phyloP scores from a whole-genome alignment of 257 asterid genomes.

The Solanum sparsipilum region DNA sequence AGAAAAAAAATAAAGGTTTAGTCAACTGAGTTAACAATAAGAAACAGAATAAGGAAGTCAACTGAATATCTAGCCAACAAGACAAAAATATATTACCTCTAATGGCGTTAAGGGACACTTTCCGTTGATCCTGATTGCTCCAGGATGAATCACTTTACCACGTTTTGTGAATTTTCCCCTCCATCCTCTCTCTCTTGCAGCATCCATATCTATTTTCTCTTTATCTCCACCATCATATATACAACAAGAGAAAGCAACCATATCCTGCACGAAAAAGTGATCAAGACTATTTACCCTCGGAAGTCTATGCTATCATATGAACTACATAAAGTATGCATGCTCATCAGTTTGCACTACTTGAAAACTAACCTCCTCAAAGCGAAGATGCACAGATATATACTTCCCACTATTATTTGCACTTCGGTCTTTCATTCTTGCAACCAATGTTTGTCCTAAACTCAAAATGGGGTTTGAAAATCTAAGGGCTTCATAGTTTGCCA shows the following conservation, averaged over 20 bases:
- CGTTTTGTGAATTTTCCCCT: slow-evolving; percentile 89
- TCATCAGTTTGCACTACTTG: background rate
- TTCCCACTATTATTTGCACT: slow-evolving; percentile 84
- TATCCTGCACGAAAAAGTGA: slow-evolving; percentile 55
- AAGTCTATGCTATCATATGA: background rate
- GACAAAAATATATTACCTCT: slow-evolving; percentile 45
- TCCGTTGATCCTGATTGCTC: slow-evolving; percentile 80
- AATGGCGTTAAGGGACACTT: slow-evolving; percentile 94
- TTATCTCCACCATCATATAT: slow-evolving; percentile 79
- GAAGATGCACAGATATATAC: slow-evolving; percentile 94
- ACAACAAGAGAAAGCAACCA: slow-evolving; percentile 99
- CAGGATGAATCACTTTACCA: slow-evolving; percentile 85
- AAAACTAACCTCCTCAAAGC: slow-evolving; percentile 93
- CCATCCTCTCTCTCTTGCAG: slow-evolving; percentile 99
- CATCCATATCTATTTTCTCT: slow-evolving; percentile 90
- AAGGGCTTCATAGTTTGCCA: slow-evolving; percentile 91
- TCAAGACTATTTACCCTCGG: background rate
- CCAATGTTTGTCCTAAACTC: slow-evolving; percentile 61
- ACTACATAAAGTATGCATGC: background rate
- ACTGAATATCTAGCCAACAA: background rate
- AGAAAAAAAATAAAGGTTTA: background rate
- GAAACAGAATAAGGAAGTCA: background rate
- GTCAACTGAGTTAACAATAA: background rate
- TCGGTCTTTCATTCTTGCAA: slow-evolving; percentile 72
- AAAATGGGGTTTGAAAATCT: slow-evolving; percentile 65